Evolutionary conservation across 345 rosid genomes (phyloP), one percentile per base, ranked within the genome.

Genomic region (Hibiscus tridactylites): DNA sequence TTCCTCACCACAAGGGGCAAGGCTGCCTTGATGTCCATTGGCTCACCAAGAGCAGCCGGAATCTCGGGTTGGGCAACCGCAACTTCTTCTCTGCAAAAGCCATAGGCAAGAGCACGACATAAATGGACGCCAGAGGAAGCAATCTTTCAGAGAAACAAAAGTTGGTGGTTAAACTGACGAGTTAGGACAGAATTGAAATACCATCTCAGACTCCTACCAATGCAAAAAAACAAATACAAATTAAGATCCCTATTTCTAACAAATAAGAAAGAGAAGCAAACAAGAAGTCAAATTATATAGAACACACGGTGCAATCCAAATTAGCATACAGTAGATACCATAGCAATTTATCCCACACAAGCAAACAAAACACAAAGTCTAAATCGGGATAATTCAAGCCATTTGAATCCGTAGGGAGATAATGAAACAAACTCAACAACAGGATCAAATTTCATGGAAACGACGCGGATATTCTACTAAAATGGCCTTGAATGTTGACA

Each of bases 21-120:
- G 56, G 93, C 93, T 0, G 88, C 79, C 88, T 87, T 87, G 62
- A 88, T 77, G 74, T 90, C 93, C 91, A 92, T 86, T 1, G 88
- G 80, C 91, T 88, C 96, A 2, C 68, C 73, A 10, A 37, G 13
- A 5, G 26, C 2, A 10, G 29, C 26, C 0, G 87, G 77, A 4
- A 75, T 39, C 82, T 83, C 93, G 42, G 75, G 81, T 24, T 68
- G 83, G 24, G 84, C 82, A 70, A 62, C 74, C 60, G 79, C 79
- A 77, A 59, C 91, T 42, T 91, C 94, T 52, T 88, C 97, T 42
- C 97, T 91, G 91, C 61, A 75, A 71, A 28, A 42, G 19, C 7
- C 11, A 39, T 24, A 5, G 6, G 6, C 70, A 65, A 24, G 3
- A 24, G 7, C 13, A 46, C 53, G 1, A 5, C 35, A 46, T 44